Evolutionary conservation across 495 filamentous ascomycete species (phyloP), one percentile per base, ranked within the genome.

Genomic region (Hypoxylon intermedium): DNA sequence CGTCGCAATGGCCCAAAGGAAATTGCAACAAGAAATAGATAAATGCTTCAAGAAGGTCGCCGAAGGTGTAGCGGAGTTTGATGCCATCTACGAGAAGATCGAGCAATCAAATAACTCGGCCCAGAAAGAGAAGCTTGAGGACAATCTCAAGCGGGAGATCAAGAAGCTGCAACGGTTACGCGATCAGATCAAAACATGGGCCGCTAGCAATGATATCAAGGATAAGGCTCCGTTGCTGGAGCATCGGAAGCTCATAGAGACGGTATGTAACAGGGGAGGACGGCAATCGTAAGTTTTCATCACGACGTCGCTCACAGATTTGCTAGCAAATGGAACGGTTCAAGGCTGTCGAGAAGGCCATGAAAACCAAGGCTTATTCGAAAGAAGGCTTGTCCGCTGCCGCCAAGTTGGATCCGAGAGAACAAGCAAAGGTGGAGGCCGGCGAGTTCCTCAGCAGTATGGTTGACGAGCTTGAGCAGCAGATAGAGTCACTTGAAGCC

Each of bases 261-360:
- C 91, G 76, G 93, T 98, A 79, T 43, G 77, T 72, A 40, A 49
- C 38, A 38, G 49, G 44, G 19, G 34, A 44, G 21, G 47, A 44
- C 21, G 37, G 31, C 20, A 34, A 46, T 63, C 24, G 26, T 31
- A 46, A 33, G 56, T 4, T 53, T 37, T 54, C n/a, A n/a, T n/a
- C n/a, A 20, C 47, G 15, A 40, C 38, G 31, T 52, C 26, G 34
- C 58, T 60, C 16, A 70, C 40, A 31, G 24, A 38, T 46, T 74
- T 57, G 72, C 67, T 76, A 97, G 95, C 91, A 96, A 87, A 98
- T 98, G 94, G 94, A 98, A 77, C 90, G 90, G 67, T 98, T 98
- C 85, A 98, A 98, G 81, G 93, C 92, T 19, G 94, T 98, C n/a
- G 94, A 98, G 77, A 98, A 98, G 79, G 94, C 97, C 73, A 98